These are phyloP conservation scores for Brassica hybrid DNA, from an alignment of 441 rosid genomes.

Conservation along the genomic window DNA sequence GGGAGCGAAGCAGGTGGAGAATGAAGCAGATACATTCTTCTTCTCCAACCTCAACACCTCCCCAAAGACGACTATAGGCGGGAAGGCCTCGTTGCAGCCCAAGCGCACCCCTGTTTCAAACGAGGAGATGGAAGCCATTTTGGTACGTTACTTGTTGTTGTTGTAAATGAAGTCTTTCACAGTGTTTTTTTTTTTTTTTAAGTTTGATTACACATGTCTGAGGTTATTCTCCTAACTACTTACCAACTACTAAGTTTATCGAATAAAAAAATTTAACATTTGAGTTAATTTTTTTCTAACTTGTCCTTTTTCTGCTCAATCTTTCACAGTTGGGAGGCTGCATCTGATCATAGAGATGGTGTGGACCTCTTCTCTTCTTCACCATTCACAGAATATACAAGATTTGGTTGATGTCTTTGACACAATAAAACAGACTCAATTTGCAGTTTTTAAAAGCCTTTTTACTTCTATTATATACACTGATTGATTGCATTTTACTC, in stretches of 20 bases:
- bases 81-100: conserved; percentile 89
- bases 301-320: not conserved
- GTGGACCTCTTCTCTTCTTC: conserved; percentile 19
- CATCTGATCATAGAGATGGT: conserved; percentile 51
- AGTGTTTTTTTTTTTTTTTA: not conserved
- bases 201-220: not conserved
- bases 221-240: not conserved
- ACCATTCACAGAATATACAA: conserved; percentile 35
- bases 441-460: conserved; percentile 24
- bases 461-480: not conserved
- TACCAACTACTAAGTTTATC: conserved; percentile 11
- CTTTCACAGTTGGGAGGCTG: conserved; percentile 81
- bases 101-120: conserved; percentile 74
- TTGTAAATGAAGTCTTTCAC: not conserved
- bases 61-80: conserved; percentile 52
- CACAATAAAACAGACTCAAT: conserved; percentile 12
- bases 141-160: conserved; percentile 53
- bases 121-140: conserved; percentile 83
- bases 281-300: conserved; percentile 4
- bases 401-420: conserved; percentile 24
- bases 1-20: conserved; percentile 47
- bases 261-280: not conserved
- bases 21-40: conserved; percentile 51
- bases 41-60: conserved; percentile 59
- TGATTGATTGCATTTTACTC: not conserved